Conservation (phyloP, 495 filamentous ascomycete genomes). For the Rostrohypoxylon terebratum region DNA sequence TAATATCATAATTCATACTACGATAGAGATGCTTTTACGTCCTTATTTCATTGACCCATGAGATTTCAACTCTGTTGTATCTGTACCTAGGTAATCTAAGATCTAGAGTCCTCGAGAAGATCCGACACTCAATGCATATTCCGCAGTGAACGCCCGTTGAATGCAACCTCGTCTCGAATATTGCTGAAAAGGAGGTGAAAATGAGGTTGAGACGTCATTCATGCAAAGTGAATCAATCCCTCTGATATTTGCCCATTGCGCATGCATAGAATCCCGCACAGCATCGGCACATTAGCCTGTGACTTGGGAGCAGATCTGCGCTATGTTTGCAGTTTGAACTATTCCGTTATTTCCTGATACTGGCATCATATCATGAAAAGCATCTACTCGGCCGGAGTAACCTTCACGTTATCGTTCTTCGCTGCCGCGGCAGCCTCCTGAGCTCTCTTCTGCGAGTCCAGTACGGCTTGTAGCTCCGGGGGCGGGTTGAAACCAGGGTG, state of each 20-base stretch:
- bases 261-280: conserved; percentile 7
- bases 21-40: neutral
- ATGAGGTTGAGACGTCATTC: neutral
- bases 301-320: neutral
- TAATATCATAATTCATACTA: neutral
- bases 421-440: conserved; percentile 53
- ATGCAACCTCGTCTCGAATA: conserved; percentile 30
- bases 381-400: conserved; percentile 29
- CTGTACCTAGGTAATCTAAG: conserved; percentile 11
- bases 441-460: conserved; percentile 60
- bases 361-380: neutral
- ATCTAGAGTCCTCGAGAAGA: conserved; percentile 9
- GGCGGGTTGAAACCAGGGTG: conserved; percentile 68
- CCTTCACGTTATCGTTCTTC: conserved; percentile 40
- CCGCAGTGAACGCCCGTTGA: conserved; percentile 35
- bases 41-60: neutral
- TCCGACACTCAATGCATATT: conserved; percentile 21
- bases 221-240: neutral
- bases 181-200: neutral
- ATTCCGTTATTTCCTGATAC: neutral
- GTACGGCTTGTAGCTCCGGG: conserved; percentile 61
- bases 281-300: neutral
- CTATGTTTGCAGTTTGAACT: neutral
- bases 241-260: neutral
- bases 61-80: conserved; percentile 18